Evolutionary conservation across 345 rosid species (phyloP).

Genomic region (Salix udensis): DNA sequence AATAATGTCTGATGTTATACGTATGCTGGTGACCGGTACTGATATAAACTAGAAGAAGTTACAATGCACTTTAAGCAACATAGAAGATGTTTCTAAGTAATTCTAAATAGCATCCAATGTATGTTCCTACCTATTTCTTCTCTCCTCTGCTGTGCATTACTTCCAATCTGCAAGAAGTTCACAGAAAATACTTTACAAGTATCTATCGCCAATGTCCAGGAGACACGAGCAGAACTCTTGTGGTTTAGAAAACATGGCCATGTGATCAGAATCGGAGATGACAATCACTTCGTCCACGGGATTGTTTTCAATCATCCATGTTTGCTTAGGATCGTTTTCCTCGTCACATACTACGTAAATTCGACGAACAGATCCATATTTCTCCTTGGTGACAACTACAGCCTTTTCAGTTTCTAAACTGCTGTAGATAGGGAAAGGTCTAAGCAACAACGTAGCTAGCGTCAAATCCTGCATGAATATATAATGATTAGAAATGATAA

Average conservation of each 20-base stretch:
- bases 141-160: too few species aligned
- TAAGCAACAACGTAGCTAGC: slow-evolving; percentile 25
- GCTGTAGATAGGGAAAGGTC: slow-evolving; percentile 10
- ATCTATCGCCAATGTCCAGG: slow-evolving; percentile 19
- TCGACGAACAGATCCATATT: slow-evolving; percentile 21
- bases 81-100: not conserved
- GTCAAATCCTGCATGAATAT: slow-evolving; percentile 26
- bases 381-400: slow-evolving; percentile 21
- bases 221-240: slow-evolving; percentile 29
- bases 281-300: slow-evolving; percentile 30
- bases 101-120: too few species aligned
- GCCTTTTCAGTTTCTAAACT: not conserved
- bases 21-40: not conserved
- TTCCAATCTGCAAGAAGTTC: too few species aligned
- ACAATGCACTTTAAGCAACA: not conserved
- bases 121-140: too few species aligned
- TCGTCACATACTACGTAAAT: slow-evolving; percentile 32
- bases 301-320: slow-evolving; percentile 33
- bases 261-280: slow-evolving; percentile 41
- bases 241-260: slow-evolving; percentile 40
- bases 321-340: slow-evolving; percentile 20
- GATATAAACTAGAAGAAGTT: not conserved
- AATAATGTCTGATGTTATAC: not conserved
- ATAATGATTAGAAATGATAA: not conserved
- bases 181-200: slow-evolving; percentile 1